These are phyloP conservation scores for Psidium friedrichsthalianum DNA, from an alignment of 345 rosid species.

Conservation along the genomic window DNA sequence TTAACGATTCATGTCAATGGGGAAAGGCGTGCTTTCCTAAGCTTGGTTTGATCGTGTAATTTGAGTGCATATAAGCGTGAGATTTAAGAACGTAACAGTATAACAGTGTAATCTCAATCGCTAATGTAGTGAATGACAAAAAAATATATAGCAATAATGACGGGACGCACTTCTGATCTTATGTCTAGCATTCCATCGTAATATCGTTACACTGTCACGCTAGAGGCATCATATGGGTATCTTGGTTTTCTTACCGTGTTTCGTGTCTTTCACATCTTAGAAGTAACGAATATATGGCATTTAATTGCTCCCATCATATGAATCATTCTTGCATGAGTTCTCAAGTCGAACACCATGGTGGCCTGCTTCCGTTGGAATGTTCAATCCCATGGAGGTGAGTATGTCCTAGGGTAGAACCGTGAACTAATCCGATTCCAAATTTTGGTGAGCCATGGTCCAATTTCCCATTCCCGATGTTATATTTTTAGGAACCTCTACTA, in stretches of 20 bases:
- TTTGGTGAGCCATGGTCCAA: too few relatives aligned
- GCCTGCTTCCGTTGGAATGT: conserved; percentile 62
- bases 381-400: conserved; percentile 32
- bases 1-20: background rate
- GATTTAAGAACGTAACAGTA: too few relatives aligned
- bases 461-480: too few relatives aligned
- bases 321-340: conserved; percentile 54
- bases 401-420: too few relatives aligned
- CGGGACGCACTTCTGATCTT: too few relatives aligned
- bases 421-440: too few relatives aligned
- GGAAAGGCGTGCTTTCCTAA: background rate
- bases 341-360: conserved; percentile 64
- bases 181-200: too few relatives aligned
- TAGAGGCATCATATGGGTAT: background rate
- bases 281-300: background rate
- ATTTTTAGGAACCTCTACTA: too few relatives aligned
- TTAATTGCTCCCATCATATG: conserved; percentile 46
- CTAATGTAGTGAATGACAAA: too few relatives aligned
- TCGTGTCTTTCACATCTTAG: background rate
- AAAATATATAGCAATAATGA: too few relatives aligned
- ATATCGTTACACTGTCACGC: too few relatives aligned
- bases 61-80: background rate
- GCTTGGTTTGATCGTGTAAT: background rate
- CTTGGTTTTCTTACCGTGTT: background rate
- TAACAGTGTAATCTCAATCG: too few relatives aligned